Base-by-base conservation (phyloP, 495 filamentous ascomycete genomes). In the Penicillium coffeae region DNA sequence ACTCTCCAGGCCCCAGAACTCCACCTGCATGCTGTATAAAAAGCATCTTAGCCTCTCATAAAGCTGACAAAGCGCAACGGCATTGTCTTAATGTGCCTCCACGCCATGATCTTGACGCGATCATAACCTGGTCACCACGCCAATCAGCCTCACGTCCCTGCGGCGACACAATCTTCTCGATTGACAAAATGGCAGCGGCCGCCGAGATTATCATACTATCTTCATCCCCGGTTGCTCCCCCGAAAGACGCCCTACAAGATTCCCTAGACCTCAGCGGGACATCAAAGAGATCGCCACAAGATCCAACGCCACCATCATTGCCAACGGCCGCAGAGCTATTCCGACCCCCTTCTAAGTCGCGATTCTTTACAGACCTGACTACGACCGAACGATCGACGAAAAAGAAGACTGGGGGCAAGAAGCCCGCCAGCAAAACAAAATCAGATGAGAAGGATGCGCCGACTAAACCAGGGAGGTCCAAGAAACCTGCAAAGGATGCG, bases 131-230 rank as follows among this genome's bases (percentile, higher is more conserved):
- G 3, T 20, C 10, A 40, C n/a, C 19, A 1, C 9, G 3, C n/a
- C 20, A 12, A 44, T 36, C 48, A 44, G 21, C 22, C 21, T 22
- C 21, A 13, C 2, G 13, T 20, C 13, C 33, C 20, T 18, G 21
- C 21, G n/a, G n/a, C n/a, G 35, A n/a, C 22, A 42, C 21, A 27
- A 32, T 33, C 14, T 21, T 21, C 40, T 42, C 42, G 30, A 20
- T 59, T 30, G 52, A 34, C 51, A 68, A 49, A 42, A 73, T 71
- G 68, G 38, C 42, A 41, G 54, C 54, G 52, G 48, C 59, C 38
- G 51, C 57, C 6, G 60, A 71, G 39, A 59, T 67, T 37, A 62
- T 72, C 35, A 38, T 72, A 21, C 54, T 75, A 40, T 70, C 70
- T 20, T 78, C 73, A 19, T 72, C 73, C 6, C 72, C 74, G 19